These are phyloP conservation scores for Haplosporangium sp. DNA, from an alignment of 371 early-diverging fungal genomes.

Conservation along the genomic window DNA sequence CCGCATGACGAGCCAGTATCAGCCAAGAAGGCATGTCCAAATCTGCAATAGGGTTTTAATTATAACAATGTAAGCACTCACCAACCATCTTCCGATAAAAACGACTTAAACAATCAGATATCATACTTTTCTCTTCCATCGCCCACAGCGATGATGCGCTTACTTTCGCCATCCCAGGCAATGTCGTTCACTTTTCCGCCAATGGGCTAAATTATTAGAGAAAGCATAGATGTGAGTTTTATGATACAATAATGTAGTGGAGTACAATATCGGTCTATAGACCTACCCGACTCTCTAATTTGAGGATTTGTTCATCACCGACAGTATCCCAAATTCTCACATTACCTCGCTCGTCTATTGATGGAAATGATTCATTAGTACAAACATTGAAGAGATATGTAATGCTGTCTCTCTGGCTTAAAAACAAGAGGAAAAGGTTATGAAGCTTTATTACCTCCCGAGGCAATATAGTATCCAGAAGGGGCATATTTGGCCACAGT, in stretches of 20 bases:
- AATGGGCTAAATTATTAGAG: conserved; percentile 54
- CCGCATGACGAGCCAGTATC: conserved; percentile 95
- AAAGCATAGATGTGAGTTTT: background rate
- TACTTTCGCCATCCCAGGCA: conserved; percentile 95
- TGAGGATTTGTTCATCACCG: conserved; percentile 86
- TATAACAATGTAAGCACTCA: background rate
- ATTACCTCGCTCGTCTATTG: conserved; percentile 85
- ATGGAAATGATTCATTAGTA: too few species aligned
- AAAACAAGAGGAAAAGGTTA: background rate
- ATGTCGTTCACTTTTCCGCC: conserved; percentile 89
- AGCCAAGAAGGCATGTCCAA: conserved; percentile 90
- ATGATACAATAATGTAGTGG: background rate
- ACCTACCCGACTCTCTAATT: conserved; percentile 77
- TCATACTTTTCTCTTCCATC: conserved; percentile 87
- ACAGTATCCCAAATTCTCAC: conserved; percentile 95
- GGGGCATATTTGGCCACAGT: conserved; percentile 94
- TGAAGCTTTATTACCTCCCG: conserved; percentile 75
- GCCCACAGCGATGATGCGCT: conserved; percentile 95
- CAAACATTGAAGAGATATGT: background rate
- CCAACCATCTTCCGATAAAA: background rate
- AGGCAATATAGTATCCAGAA: conserved; percentile 94
- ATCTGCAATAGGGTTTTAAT: conserved; percentile 61
- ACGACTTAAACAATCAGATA: background rate
- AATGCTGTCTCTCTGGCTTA: background rate
- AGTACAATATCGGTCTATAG: background rate